Conservation (phyloP, 2,329 filamentous ascomycete species). For the Cladophialophora exuberans region DNA sequence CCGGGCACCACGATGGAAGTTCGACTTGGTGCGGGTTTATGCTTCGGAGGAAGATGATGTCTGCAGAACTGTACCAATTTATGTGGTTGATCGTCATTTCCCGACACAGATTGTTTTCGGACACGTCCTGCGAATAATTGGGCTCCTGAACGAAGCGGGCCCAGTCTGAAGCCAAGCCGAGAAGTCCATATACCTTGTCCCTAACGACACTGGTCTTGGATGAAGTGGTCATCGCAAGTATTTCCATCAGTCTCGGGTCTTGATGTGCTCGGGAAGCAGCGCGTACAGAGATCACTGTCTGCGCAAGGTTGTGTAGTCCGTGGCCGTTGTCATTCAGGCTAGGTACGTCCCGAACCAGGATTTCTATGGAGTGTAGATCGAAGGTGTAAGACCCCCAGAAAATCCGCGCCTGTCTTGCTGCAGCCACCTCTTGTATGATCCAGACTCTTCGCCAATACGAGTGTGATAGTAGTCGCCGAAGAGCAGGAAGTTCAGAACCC, state of each 20-base stretch:
- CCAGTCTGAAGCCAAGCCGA: conserved; percentile 24
- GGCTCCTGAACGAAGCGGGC: conserved; percentile 23
- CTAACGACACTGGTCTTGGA: conserved; percentile 23
- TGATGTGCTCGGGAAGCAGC: conserved; percentile 22
- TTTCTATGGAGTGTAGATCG: conserved; percentile 19
- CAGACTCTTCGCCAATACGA: conserved; percentile 33
- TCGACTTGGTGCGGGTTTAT: background rate
- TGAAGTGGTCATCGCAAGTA: conserved; percentile 19
- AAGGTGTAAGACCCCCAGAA: conserved; percentile 23
- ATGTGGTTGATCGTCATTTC: conserved; percentile 25
- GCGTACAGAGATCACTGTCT: conserved; percentile 20
- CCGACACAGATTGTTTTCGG: conserved; percentile 22
- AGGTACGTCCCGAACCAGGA: conserved; percentile 10
- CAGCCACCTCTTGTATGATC: conserved; percentile 33
- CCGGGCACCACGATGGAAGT: conserved; percentile 25
- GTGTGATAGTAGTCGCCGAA: conserved; percentile 28
- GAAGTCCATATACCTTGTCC: conserved; percentile 26
- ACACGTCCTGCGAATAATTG: conserved; percentile 16
- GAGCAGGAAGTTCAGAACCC: background rate
- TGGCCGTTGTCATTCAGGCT: background rate
- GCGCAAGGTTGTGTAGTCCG: conserved; percentile 1
- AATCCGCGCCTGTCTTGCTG: conserved; percentile 15
- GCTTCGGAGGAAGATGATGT: conserved; percentile 27
- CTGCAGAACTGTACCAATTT: conserved; percentile 23
- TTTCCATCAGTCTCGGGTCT: conserved; percentile 24